Evolutionary conservation across 495 filamentous ascomycete species (phyloP).

Genomic region (Geoglossum glabrum): DNA sequence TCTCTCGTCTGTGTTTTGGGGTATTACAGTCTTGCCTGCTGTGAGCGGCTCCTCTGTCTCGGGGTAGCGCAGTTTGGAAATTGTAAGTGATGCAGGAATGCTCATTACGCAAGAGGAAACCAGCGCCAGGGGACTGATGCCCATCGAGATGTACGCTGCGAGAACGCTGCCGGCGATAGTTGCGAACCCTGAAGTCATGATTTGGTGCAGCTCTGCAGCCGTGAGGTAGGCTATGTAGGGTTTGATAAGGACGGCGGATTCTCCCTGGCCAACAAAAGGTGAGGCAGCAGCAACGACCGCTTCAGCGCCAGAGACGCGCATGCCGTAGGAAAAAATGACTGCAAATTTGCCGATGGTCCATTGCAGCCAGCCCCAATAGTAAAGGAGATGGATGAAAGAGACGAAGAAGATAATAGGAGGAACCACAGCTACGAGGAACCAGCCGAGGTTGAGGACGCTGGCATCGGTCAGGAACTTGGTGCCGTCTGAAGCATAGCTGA

Average conservation of each 20-base stretch:
- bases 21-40: conserved; percentile 57
- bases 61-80: conserved; percentile 73
- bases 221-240: conserved; percentile 73
- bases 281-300: conserved; percentile 86
- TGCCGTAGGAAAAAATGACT: conserved; percentile 73
- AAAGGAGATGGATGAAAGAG: conserved; percentile 61
- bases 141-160: conserved; percentile 60
- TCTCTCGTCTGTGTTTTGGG: conserved; percentile 45
- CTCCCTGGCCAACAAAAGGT: conserved; percentile 84
- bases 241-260: conserved; percentile 78
- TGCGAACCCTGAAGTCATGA: conserved; percentile 65
- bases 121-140: conserved; percentile 65
- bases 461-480: conserved; percentile 47
- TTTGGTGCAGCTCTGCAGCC: conserved; percentile 66
- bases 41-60: conserved; percentile 74
- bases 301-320: conserved; percentile 82
- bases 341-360: conserved; percentile 79
- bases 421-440: conserved; percentile 55
- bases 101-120: conserved; percentile 87
- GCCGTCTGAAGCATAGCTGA: conserved; percentile 52
- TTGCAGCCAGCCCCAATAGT: conserved; percentile 58
- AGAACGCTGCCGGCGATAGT: conserved; percentile 45
- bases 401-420: conserved; percentile 90
- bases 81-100: conserved; percentile 70
- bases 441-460: conserved; percentile 22